Base-by-base conservation (phyloP, 768 basidiomycete genomes). In the Lactarius pseudohatsudake region DNA sequence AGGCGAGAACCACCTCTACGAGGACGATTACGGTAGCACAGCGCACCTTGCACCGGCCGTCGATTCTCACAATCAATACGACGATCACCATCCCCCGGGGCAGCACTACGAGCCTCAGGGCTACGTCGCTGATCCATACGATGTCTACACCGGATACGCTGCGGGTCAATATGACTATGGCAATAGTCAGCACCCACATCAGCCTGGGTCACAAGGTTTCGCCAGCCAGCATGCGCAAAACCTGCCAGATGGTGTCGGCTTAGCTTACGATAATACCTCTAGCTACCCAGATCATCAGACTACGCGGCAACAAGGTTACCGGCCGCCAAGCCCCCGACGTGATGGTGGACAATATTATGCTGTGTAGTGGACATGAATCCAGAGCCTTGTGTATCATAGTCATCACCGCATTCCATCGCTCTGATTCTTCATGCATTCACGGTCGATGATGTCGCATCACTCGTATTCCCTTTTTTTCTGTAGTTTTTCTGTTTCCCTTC, bases 21-120 rank as follows among this genome's bases (percentile, higher is more conserved):
- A 89, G 66, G 88, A 91, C 63, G 89, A 91, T 70, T 84, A 86
- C 72, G 84, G 86, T 69, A 89, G 88, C 73, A 83, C 82, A 26
- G 77, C 80, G 36, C 84, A 88, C 73, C 82, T 92, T 16, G 75
- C 88, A 20, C 70, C 80, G 5, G 76, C 83, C 36, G 86, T 86
- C 20, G 87, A 88, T 38, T 84, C 89, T 6, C 82, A 87, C 60
- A 81, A 81, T 36, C 82, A 83, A 57, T 80, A 82, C 50, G 67
- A 54, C 43, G 70, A 61, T 53, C n/a, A 16, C 30, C 10, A 55
- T 32, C 45, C 50, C 36, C 36, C 34, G 6, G 34, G n/a, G 9
- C 59, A 50, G 28, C 26, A 54, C 57, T 36, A 61, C 50, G 59
- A 32, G 32, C 28, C 57, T 20, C 67, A 61, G 10, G 67, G 62